phyloP scores from a whole-genome alignment of 768 basidiomycete genomes.

The Clavulina sp. region DNA sequence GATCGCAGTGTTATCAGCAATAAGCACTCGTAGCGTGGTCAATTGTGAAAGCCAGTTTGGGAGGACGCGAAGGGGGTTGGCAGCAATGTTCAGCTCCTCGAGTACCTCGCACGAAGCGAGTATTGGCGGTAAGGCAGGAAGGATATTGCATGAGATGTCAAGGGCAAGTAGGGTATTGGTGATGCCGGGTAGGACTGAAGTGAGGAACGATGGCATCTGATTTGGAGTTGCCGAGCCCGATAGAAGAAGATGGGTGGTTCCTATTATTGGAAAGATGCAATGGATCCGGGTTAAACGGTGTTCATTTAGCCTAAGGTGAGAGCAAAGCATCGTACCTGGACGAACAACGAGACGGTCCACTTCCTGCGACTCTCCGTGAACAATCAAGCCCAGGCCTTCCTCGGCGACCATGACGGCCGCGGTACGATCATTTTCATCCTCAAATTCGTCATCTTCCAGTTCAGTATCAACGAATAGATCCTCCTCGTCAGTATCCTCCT shows the following conservation, averaged over 20 bases:
- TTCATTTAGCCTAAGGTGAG: neutral
- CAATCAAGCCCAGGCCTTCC: constrained; percentile 70
- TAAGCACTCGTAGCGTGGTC: constrained; percentile 63
- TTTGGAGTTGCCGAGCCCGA: constrained; percentile 65
- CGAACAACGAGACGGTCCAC: constrained; percentile 46
- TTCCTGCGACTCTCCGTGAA: constrained; percentile 46
- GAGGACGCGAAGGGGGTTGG: constrained; percentile 81
- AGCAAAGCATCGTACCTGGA: constrained; percentile 36
- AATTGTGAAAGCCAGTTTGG: constrained; percentile 74
- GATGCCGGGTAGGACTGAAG: constrained; percentile 51
- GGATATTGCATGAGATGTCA: constrained; percentile 81
- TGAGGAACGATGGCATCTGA: constrained; percentile 59
- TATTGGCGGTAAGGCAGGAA: constrained; percentile 65
- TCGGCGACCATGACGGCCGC: constrained; percentile 65
- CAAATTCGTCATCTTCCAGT: constrained; percentile 26
- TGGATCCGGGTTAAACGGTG: neutral
- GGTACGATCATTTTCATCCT: constrained; percentile 34
- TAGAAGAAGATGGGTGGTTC: constrained; percentile 85
- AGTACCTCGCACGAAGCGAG: constrained; percentile 65
- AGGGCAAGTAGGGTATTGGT: constrained; percentile 68
- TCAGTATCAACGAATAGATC: constrained; percentile 14
- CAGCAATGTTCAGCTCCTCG: constrained; percentile 86
- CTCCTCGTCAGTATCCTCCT: constrained; percentile 21
- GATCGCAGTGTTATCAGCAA: constrained; percentile 83
- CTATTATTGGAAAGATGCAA: constrained; percentile 27